Percentiles rank a stretch among this genome's conserved stretches.
Evolutionary conservation across 75 land plant species (phyloP).

Genomic region (Cryptomeria japonica): DNA sequence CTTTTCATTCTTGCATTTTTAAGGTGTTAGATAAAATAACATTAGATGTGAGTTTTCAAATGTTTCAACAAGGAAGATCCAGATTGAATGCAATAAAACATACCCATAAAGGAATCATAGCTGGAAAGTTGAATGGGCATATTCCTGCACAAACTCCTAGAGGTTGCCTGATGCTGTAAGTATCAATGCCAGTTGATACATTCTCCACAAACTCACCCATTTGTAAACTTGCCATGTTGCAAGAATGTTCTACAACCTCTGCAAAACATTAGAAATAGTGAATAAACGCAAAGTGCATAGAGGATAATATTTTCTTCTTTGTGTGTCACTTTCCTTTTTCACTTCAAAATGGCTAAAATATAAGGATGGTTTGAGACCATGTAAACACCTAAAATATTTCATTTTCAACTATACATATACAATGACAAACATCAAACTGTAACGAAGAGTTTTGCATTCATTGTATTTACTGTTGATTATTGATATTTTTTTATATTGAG

Average conservation of each 20-base stretch:
- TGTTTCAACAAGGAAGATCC: not conserved
- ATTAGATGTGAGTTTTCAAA: not conserved
- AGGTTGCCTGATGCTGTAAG: constrained; percentile 91
- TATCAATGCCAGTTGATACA: constrained; percentile 88
- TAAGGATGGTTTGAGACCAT: constrained; percentile 3
- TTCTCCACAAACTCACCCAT: constrained; percentile 96
- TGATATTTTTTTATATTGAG: not conserved
- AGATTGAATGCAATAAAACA: constrained; percentile 10
- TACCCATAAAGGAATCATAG: constrained; percentile 99
- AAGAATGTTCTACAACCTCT: constrained; percentile 98
- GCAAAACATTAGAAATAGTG: not conserved
- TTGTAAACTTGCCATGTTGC: constrained; percentile 91
- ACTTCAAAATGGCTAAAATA: not conserved
- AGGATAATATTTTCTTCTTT: not conserved
- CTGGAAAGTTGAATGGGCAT: constrained; percentile 98
- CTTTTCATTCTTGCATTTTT: not conserved
- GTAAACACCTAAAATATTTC: not conserved
- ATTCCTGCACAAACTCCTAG: constrained; percentile 99
- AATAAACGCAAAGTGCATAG: not conserved
- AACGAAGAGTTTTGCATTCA: not conserved
- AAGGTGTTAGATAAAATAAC: not conserved
- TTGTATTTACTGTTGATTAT: not conserved
- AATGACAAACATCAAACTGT: not conserved
- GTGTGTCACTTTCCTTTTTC: not conserved
- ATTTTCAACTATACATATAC: not conserved